Evolutionary conservation across 768 basidiomycete genomes (phyloP), one percentile per base, ranked within the genome.

Genomic region (Inosperma sp.): DNA sequence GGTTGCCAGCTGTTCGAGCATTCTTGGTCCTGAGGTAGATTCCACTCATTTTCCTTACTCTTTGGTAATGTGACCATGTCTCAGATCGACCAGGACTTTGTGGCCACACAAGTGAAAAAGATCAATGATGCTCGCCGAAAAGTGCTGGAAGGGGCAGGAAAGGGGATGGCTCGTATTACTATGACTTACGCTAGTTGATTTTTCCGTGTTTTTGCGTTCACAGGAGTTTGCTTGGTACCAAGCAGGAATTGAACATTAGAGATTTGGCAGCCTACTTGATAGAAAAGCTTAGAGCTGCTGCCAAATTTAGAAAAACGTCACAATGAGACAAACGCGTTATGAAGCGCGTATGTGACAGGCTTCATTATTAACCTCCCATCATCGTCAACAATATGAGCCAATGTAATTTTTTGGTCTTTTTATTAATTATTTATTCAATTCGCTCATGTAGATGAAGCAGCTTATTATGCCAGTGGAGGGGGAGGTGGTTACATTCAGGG

Each of bases 41-140:
- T 3, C n/a, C 19, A 25, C 52, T 49, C 3, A 33, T 51, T 54
- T 42, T 55, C 50, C 23, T 36, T 46, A 50, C 40, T 41, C 22
- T 7, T 53, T 77, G 78, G 68, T 43, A 43, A 3, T 4, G 23
- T 51, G 23, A 44, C 43, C 0, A 25, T 5, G n/a, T 21, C 23
- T 78, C 47, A 88, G 84, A 71, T 87, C 40, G 79, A 82, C 52
- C 75, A 78, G 25, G 86, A 88, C 50, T 84, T 83, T 57, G 71
- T 82, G 37, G 64, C 79, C 50, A 72, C 72, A 17, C 65, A 84
- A 22, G 79, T 78, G 10, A 88, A 86, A 70, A 85, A 72, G 58
- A 66, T 85, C 31, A 77, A 73, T 5, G 88, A 92, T 22, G 70
- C 88, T 3, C 81, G 84, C 34, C 86, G 79, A 64, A 86, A 82